Evolutionary conservation across 1,284 basidiomycete species (phyloP).

Genomic region (Rhodotorula mucilaginosa): DNA sequence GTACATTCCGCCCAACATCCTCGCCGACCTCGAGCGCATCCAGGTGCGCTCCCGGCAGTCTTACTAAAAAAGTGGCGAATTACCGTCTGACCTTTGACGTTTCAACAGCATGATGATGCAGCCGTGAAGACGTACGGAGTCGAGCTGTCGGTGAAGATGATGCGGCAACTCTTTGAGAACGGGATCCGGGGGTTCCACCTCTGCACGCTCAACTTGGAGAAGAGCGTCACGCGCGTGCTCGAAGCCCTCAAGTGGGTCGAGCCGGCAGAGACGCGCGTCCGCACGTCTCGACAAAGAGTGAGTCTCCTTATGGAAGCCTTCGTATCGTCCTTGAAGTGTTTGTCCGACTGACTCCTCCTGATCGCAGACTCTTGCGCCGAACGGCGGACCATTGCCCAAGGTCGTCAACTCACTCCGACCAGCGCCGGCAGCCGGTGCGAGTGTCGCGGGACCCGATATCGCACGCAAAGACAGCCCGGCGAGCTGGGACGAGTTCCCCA

Average conservation of each 20-base stretch:
- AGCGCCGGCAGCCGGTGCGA: not conserved
- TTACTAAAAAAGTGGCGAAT: slow-evolving; percentile 36
- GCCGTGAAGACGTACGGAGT: slow-evolving; percentile 52
- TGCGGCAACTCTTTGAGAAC: slow-evolving; percentile 54
- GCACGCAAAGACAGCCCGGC: slow-evolving; percentile 46
- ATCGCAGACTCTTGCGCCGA: slow-evolving; percentile 16
- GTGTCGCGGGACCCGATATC: slow-evolving; percentile 23
- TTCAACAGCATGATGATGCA: slow-evolving; percentile 42
- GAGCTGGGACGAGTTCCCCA: slow-evolving; percentile 96
- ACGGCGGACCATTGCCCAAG: slow-evolving; percentile 27
- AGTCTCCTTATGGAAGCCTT: not conserved
- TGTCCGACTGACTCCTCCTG: not conserved
- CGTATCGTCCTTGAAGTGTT: not conserved
- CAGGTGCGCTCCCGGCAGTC: slow-evolving; percentile 55
- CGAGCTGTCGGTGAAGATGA: slow-evolving; percentile 47
- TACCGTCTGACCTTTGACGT: slow-evolving; percentile 40
- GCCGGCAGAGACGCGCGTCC: slow-evolving; percentile 4
- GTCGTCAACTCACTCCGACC: slow-evolving; percentile 32
- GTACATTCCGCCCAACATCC: slow-evolving; percentile 73
- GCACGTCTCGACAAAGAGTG: not conserved
- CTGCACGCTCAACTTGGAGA: slow-evolving; percentile 96
- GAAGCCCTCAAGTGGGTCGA: slow-evolving; percentile 69
- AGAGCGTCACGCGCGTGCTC: slow-evolving; percentile 85
- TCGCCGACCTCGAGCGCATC: slow-evolving; percentile 80
- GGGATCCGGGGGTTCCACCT: slow-evolving; percentile 83